Percentiles rank a stretch among this genome's conserved stretches.
These are phyloP conservation scores for Xylaria polymorpha DNA, from an alignment of 2,329 filamentous ascomycete species.

Conservation along the genomic window DNA sequence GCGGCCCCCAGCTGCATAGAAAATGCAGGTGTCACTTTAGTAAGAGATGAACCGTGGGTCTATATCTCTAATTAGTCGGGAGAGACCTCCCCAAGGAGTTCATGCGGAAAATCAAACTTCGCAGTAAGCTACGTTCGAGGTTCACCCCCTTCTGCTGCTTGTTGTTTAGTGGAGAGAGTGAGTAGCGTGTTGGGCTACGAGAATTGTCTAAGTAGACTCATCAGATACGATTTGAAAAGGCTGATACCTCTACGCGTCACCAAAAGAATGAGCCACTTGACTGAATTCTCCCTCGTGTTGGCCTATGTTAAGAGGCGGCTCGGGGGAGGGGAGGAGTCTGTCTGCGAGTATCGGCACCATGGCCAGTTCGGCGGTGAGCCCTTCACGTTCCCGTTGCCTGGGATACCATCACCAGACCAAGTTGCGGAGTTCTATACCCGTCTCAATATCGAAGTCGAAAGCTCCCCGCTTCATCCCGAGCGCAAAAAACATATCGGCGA, in stretches of 20 bases:
- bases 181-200: not conserved
- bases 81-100: not conserved
- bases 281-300: slow-evolving; percentile 27
- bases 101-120: not conserved
- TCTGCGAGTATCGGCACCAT: slow-evolving; percentile 11
- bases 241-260: not conserved
- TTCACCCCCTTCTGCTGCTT: not conserved
- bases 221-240: not conserved
- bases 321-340: slow-evolving; percentile 32
- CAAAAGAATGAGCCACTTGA: slow-evolving; percentile 35
- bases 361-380: slow-evolving; percentile 19
- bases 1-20: not conserved
- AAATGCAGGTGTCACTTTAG: not conserved
- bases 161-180: not conserved
- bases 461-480: slow-evolving; percentile 32
- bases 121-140: not conserved
- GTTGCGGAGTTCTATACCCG: slow-evolving; percentile 38
- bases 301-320: slow-evolving; percentile 34
- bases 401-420: slow-evolving; percentile 27
- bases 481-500: slow-evolving; percentile 37
- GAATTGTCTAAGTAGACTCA: not conserved
- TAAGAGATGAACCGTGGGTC: not conserved
- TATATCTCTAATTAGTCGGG: not conserved
- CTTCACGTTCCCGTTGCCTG: slow-evolving; percentile 36
- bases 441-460: slow-evolving; percentile 32